Base-by-base conservation (phyloP, 495 filamentous ascomycete species). In the Tricharina praecox region DNA sequence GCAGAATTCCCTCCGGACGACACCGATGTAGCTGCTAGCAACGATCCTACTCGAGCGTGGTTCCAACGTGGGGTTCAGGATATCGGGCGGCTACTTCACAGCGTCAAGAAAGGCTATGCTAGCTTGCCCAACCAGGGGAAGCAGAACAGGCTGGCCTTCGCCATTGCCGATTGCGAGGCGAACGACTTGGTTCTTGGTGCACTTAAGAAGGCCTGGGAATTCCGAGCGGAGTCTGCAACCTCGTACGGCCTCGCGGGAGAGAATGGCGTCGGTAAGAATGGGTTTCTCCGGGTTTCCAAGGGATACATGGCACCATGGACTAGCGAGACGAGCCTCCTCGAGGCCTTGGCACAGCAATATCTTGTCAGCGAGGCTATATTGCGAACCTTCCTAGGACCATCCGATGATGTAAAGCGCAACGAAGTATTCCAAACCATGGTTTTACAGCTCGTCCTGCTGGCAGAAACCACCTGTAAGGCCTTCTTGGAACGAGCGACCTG, bases 101-200 rank as follows among this genome's bases (percentile, higher is more conserved):
- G 32, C 1, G 45, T 47, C 23, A 61, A 61, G 40, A 44, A 47
- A 15, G 30, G 42, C 3, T 21, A 61, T 7, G 40, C 49, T n/a
- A 47, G 54, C 15, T 38, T 35, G 19, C 42, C 26, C 25, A 54
- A 50, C 16, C 50, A 51, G 30, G 58, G 58, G 10, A 59, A 42
- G 4, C 57, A 56, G 13, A 39, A 58, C 21, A 33, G 48, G 5
- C 23, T 62, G 11, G 36, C 42, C 25, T 38, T 56, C 52, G 52
- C 18, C 48, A 50, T 50, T 40, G 43, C 40, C 15, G 58, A 61
- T 47, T 37, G 47, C 49, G 81, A 93, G 61, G 86, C 83, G 0
- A 75, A 81, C 54, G 82, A 90, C 38, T 64, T 94, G n/a, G 76
- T 81, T 52, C 67, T 82, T 28, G 70, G 71, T 3, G 74, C 79